These are phyloP conservation scores for Backusella westeae DNA, from an alignment of 192 early-diverging fungal species.

Conservation along the genomic window DNA sequence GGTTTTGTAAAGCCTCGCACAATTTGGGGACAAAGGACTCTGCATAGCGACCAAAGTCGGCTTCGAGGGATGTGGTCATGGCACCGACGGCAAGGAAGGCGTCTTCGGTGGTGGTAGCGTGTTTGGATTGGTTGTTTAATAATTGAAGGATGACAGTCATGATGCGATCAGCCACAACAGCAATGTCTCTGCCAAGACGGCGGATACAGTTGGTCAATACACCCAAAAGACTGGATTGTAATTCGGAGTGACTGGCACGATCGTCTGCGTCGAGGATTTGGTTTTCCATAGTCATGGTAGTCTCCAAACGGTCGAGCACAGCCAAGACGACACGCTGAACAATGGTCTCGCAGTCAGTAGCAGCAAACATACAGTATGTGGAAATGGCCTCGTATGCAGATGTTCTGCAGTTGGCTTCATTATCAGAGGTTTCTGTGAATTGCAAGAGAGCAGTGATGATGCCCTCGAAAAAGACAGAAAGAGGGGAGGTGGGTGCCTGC, in stretches of 20 bases:
- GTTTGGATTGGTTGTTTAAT: conserved; percentile 64
- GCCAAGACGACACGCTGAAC: conserved; percentile 75
- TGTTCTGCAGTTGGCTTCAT: conserved; percentile 86
- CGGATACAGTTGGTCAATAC: conserved; percentile 87
- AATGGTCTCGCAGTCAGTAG: conserved; percentile 67
- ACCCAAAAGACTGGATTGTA: conserved; percentile 91
- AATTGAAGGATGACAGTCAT: conserved; percentile 87
- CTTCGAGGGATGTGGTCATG: conserved; percentile 78
- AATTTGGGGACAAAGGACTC: conserved; percentile 85
- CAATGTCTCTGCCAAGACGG: conserved; percentile 69
- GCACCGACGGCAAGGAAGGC: conserved; percentile 90
- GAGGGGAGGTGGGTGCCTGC: conserved; percentile 59
- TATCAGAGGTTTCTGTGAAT: conserved; percentile 65
- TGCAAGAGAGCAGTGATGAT: conserved; percentile 74
- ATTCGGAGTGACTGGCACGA: conserved; percentile 73
- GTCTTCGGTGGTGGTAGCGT: conserved; percentile 86
- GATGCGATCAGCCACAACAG: conserved; percentile 78
- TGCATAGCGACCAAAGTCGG: conserved; percentile 85
- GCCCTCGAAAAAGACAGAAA: conserved; percentile 86
- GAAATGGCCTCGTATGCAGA: conserved; percentile 95
- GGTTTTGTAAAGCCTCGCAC: conserved; percentile 79
- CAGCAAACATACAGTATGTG: conserved; percentile 67
- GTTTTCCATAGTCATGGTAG: conserved; percentile 60
- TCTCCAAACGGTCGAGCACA: conserved; percentile 79
- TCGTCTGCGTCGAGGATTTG: conserved; percentile 87